phyloP scores from a whole-genome alignment of 2,329 filamentous ascomycete genomes.

The Colletotrichum tofieldiae region DNA sequence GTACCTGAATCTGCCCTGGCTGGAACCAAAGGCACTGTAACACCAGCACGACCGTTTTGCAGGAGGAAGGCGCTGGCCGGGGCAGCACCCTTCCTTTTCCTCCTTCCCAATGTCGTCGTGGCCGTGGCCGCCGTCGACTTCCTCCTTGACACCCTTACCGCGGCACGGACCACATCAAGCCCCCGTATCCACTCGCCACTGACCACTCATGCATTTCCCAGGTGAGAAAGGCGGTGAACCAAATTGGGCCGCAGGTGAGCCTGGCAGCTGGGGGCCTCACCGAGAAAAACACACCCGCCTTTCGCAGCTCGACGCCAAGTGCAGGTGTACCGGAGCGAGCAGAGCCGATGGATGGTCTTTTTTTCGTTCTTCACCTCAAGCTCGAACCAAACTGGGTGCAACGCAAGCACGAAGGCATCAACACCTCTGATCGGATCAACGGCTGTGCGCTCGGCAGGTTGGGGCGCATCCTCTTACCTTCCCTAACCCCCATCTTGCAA shows the following conservation, averaged over 20 bases:
- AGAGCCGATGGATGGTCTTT: neutral
- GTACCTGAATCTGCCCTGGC: constrained; percentile 20
- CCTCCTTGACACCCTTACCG: neutral
- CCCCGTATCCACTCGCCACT: too few relatives aligned
- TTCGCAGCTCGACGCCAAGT: neutral
- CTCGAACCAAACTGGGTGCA: neutral
- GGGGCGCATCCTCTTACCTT: neutral
- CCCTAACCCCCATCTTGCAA: neutral
- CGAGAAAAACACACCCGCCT: constrained; percentile 7
- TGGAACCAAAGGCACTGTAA: neutral
- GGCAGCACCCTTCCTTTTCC: neutral
- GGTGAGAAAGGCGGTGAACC: constrained; percentile 10
- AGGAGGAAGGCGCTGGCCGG: neutral
- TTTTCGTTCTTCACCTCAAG: neutral
- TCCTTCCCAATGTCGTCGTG: neutral
- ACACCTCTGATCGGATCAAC: neutral
- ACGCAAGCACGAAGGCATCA: neutral
- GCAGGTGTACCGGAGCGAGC: neutral
- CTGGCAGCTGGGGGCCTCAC: neutral
- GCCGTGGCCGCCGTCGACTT: neutral
- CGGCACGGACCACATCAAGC: neutral
- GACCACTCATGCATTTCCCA: too few relatives aligned
- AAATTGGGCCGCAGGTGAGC: neutral
- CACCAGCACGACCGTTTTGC: neutral
- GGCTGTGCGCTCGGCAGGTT: neutral